These are phyloP conservation scores for Leishmania arabica DNA, from an alignment of 208 protist genomes.

Conservation along the genomic window DNA sequence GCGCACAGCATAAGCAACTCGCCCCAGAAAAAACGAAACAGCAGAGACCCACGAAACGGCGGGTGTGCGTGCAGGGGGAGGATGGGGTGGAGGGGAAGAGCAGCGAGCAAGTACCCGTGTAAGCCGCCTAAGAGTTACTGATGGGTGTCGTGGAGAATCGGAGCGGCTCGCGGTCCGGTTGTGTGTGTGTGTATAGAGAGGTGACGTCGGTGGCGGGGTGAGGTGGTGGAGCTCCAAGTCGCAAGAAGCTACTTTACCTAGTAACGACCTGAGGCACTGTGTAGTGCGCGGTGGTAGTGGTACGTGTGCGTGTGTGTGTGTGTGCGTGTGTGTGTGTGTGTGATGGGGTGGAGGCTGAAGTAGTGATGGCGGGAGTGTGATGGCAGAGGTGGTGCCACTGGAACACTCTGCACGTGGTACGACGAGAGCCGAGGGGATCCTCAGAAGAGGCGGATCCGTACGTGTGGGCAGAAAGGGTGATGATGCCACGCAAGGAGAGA, in stretches of 20 bases:
- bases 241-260: slow-evolving; percentile 5
- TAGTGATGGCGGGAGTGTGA: background rate
- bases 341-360: background rate
- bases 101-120: background rate
- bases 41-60: background rate
- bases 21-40: background rate
- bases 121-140: background rate
- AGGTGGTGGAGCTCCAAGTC: background rate
- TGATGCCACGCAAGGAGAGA: background rate
- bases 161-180: background rate
- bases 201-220: slow-evolving; percentile 10
- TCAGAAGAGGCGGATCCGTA: background rate
- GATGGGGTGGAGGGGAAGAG: background rate
- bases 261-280: background rate
- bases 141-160: background rate
- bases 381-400: background rate
- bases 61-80: background rate
- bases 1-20: background rate
- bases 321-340: background rate
- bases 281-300: background rate
- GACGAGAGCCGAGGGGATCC: background rate
- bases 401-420: background rate
- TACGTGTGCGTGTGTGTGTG: background rate
- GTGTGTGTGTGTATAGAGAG: slow-evolving; percentile 6
- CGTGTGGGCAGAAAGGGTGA: background rate